Base-by-base conservation (phyloP, 768 basidiomycete species). In the Multifurca ochricompacta region DNA sequence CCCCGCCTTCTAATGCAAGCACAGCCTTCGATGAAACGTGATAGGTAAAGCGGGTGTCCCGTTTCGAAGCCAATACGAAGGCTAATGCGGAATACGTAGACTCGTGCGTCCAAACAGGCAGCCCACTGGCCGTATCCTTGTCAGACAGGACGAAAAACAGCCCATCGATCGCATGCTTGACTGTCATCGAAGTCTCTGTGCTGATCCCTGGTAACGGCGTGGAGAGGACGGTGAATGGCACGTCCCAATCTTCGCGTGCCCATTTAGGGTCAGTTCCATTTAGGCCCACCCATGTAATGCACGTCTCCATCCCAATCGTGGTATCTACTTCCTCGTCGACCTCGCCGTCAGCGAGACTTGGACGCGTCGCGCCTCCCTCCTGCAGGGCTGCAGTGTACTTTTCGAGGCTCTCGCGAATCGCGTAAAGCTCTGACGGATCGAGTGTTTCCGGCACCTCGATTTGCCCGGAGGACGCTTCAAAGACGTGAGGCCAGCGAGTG, bases 11-110 rank as follows among this genome's bases (percentile, higher is more conserved):
- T 61, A 97, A 93, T 0, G 91, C 91, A 43, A 91, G 71, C 2
- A 89, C 82, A 5, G 75, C 75, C 39, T 73, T 67, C 1, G 69
- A 68, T 0, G 76, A 67, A 31, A 81, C 68, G 64, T 97, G 92
- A 63, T 86, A 79, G 1, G 89, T 88, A 70, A 94, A 92, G 18
- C 91, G 81, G 1, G 87, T 82, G 67, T 97, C 91, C 27, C 81
- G 83, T 66, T 97, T 97, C 11, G 90, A 91, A 8, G 91, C 91
- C 46, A 99, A 74, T 36, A 99, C 95, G 65, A 97, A 99, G 1
- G 91, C 79, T 23, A 99, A 77, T 0, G 93, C 95, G 18, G 87
- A 83, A 67, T 81, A 93, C 0, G 95, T 97, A n/a, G 81, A 75
- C 4, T 70, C 70, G 67, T 99, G 95, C 47, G 63, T 73, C 92